These are phyloP conservation scores for Calonectria hawksworthii DNA, from an alignment of 2,329 filamentous ascomycete species.

Conservation along the genomic window DNA sequence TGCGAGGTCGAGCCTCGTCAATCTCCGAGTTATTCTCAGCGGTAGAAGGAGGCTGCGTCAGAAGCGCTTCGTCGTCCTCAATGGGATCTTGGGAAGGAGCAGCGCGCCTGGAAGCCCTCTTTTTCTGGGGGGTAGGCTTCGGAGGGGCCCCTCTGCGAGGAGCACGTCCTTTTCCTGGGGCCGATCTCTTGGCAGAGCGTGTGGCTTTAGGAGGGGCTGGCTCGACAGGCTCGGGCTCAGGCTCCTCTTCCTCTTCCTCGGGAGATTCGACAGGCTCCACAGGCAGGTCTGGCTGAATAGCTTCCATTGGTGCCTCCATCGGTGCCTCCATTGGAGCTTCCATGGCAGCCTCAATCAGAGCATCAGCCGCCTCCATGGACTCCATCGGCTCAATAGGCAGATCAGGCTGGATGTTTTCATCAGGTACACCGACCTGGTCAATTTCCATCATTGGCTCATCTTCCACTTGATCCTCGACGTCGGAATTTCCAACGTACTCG, in stretches of 20 bases:
- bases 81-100: slow-evolving; percentile 49
- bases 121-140: slow-evolving; percentile 41
- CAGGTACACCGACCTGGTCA: slow-evolving; percentile 30
- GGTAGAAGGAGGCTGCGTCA: slow-evolving; percentile 23
- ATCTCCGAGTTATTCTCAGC: slow-evolving; percentile 43
- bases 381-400: slow-evolving; percentile 50
- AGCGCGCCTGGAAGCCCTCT: slow-evolving; percentile 42
- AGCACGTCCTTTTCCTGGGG: slow-evolving; percentile 42
- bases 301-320: slow-evolving; percentile 1
- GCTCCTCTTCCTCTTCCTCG: slow-evolving; percentile 22
- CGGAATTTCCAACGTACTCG: slow-evolving; percentile 49
- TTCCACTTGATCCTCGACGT: slow-evolving; percentile 41
- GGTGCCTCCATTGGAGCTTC: slow-evolving; percentile 32
- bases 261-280: slow-evolving; percentile 8
- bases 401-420: slow-evolving; percentile 43
- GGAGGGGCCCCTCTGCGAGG: slow-evolving; percentile 38
- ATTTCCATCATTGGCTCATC: slow-evolving; percentile 28
- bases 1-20: slow-evolving; percentile 44
- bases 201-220: slow-evolving; percentile 45
- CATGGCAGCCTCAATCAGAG: slow-evolving; percentile 13
- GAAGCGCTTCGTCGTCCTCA: slow-evolving; percentile 42
- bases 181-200: slow-evolving; percentile 43
- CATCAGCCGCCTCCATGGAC: slow-evolving; percentile 30
- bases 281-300: slow-evolving; percentile 26
- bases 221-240: slow-evolving; percentile 31